phyloP scores from a whole-genome alignment of 805 yeast species.

The Kodamaea nitidulidarum region DNA sequence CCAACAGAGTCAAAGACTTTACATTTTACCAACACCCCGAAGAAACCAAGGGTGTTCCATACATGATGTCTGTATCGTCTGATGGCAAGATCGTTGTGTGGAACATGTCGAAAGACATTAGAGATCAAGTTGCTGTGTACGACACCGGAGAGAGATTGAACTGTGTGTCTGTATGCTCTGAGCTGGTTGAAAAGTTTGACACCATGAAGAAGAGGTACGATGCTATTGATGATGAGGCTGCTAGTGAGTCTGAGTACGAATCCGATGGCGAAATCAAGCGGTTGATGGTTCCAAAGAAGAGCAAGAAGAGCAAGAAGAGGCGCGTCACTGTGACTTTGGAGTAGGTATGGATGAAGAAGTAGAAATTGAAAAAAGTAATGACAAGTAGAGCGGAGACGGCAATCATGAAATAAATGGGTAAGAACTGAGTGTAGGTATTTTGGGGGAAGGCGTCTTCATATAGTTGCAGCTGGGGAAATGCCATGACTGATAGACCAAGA shows the following conservation, averaged over 20 bases:
- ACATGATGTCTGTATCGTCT: conserved; percentile 78
- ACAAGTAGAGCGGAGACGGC: too few relatives aligned
- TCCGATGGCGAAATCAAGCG: conserved; percentile 67
- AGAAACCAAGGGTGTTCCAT: conserved; percentile 35
- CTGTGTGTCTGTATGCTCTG: conserved; percentile 75
- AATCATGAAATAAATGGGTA: too few relatives aligned
- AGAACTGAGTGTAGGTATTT: too few relatives aligned
- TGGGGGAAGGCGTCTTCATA: too few relatives aligned
- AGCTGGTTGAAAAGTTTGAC: conserved; percentile 66
- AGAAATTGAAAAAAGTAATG: too few relatives aligned
- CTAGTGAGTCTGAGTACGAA: conserved; percentile 70
- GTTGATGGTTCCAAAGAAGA: conserved; percentile 50
- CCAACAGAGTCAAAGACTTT: conserved; percentile 80
- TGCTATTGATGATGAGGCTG: conserved; percentile 18
- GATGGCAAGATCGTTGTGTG: conserved; percentile 93
- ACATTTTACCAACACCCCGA: conserved; percentile 42
- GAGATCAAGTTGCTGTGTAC: conserved; percentile 86
- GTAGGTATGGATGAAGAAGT: too few relatives aligned
- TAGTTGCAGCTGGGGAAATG: too few relatives aligned
- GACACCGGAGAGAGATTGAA: conserved; percentile 88
- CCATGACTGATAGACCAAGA: too few relatives aligned
- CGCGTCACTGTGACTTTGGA: conserved; percentile 49
- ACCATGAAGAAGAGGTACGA: conserved; percentile 59
- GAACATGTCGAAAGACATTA: conserved; percentile 51
- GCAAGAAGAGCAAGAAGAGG: conserved; percentile 36